phyloP scores from a whole-genome alignment of 306 rosid species.

The Hippophae rhamnoides region DNA sequence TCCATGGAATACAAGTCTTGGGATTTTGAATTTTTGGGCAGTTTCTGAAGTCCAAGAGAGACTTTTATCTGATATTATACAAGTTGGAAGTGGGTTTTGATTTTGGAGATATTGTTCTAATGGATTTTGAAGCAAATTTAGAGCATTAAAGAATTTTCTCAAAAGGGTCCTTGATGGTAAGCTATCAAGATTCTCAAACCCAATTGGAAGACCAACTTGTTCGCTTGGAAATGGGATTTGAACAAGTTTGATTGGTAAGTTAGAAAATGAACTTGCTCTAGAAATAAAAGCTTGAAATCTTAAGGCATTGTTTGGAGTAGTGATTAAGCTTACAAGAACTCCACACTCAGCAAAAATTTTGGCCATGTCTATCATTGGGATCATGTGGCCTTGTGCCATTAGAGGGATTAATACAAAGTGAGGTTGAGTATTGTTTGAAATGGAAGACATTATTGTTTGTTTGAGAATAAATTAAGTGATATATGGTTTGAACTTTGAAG shows the following conservation, averaged over 20 bases:
- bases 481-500: too few relatives aligned
- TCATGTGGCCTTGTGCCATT: constrained; percentile 92
- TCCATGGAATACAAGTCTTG: constrained; percentile 65
- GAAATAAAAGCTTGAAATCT: constrained; percentile 33
- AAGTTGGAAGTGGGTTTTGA: constrained; percentile 34
- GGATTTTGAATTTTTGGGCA: constrained; percentile 43
- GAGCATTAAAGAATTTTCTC: constrained; percentile 49
- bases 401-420: constrained; percentile 74
- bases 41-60: constrained; percentile 49
- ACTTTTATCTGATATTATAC: constrained; percentile 64
- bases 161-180: constrained; percentile 48
- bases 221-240: constrained; percentile 51
- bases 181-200: constrained; percentile 62
- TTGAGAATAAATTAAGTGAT: neutral
- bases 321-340: constrained; percentile 48
- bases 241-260: constrained; percentile 35
- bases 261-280: constrained; percentile 26
- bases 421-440: constrained; percentile 16
- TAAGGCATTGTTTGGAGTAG: constrained; percentile 59
- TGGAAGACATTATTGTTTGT: neutral
- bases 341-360: constrained; percentile 42
- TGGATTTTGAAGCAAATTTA: constrained; percentile 52
- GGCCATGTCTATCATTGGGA: constrained; percentile 86
- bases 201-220: constrained; percentile 57
- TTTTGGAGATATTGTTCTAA: constrained; percentile 35